These are phyloP conservation scores for Stevia rebaudiana DNA, from an alignment of 140 eudicot species.

Conservation along the genomic window DNA sequence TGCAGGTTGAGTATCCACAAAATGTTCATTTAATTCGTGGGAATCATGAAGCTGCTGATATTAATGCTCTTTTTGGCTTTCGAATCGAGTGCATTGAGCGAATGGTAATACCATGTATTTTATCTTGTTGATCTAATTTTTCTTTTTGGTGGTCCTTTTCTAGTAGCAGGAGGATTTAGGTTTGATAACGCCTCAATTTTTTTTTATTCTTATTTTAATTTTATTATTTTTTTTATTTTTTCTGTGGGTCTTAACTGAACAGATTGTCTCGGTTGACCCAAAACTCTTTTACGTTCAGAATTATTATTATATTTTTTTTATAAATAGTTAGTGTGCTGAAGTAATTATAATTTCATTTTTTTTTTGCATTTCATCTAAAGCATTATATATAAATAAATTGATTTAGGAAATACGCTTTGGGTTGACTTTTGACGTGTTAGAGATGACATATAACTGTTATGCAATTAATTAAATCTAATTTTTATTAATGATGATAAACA, in stretches of 20 bases:
- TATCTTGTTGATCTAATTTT: background rate
- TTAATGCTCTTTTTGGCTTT: constrained; percentile 97
- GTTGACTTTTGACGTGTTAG: background rate
- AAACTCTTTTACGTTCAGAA: background rate
- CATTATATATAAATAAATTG: background rate
- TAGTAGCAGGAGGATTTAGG: background rate
- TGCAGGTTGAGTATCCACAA: constrained; percentile 86
- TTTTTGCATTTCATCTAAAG: too few relatives aligned
- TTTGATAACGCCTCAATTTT: background rate
- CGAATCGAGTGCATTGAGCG: constrained; percentile 99
- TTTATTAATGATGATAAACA: constrained; percentile 22
- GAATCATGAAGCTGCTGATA: constrained; percentile 99
- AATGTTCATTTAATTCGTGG: constrained; percentile 96
- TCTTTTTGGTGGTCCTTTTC: background rate
- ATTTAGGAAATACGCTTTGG: background rate
- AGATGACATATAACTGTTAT: background rate
- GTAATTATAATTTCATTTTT: too few relatives aligned
- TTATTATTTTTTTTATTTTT: too few relatives aligned
- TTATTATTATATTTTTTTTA: background rate
- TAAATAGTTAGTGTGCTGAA: background rate
- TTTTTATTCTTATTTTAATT: too few relatives aligned
- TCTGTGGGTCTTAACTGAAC: background rate
- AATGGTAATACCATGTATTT: constrained; percentile 48
- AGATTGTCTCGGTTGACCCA: background rate
- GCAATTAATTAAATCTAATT: too few relatives aligned